Evolutionary conservation across 345 rosid genomes (phyloP), one percentile per base, ranked within the genome.

Genomic region (Linum usitatissimum): DNA sequence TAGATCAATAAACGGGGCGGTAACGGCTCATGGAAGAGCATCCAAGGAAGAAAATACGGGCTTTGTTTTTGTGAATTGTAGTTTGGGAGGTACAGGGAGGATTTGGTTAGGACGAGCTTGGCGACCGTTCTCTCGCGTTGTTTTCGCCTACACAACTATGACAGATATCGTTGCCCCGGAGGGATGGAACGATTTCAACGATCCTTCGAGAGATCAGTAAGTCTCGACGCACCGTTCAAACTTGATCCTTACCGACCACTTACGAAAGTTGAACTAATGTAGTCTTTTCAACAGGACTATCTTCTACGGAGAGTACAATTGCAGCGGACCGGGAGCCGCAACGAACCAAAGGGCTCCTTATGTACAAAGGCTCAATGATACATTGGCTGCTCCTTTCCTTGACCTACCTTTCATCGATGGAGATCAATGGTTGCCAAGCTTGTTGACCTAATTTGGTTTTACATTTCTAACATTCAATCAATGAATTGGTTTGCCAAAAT

Each of bases 31-130:
- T 0, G 93, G 98, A 0, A 82, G 98, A 60, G 69, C 65, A 23
- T 80, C 88, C 9, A 79, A 65, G 21, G 96, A 92, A 7, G 95
- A 92, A 55, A 86, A 80, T 73, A 76, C 90, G 0, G 98, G 98
- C 9, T 89, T 85, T 31, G 68, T 81, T 1, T 87, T 92, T 20
- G 74, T 81, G 19, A 83, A 92, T 58, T 80, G 91, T 65, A 60
- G 64, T n/a, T 59, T 89, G 1, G 95, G 95, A 28, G 98, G 95
- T 6, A 81, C 86, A 0, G 97, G 97, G 13, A 78, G 94, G 58
- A 83, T 89, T 55, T 92, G 90, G 98, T 73, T 92, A 0, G 98
- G 97, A 4, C 83, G 99, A 54, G 99, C 97, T 0, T 90, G 99
- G 99, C 64, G 87, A 42, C 91, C 95, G 0, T 90, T 80, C 64